Evolutionary conservation across 2,329 filamentous ascomycete genomes (phyloP).

Genomic region (Herpotrichia juniperi): DNA sequence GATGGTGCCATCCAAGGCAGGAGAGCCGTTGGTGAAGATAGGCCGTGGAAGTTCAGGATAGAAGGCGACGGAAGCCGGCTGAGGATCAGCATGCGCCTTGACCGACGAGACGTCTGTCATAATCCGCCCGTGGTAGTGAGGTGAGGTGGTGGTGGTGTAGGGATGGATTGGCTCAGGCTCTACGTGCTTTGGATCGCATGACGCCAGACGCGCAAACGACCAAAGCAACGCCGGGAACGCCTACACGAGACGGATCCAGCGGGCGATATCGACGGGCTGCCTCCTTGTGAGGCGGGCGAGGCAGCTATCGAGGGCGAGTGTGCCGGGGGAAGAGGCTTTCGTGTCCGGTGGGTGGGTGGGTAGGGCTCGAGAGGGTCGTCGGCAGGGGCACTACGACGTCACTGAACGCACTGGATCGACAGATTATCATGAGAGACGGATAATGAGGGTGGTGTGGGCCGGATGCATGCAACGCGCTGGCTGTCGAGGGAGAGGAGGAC

Average conservation of each 20-base stretch:
- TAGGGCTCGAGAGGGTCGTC: conserved; percentile 21
- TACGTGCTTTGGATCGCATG: conserved; percentile 49
- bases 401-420: conserved; percentile 17
- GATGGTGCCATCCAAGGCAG: conserved; percentile 50
- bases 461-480: conserved; percentile 31
- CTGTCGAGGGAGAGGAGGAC: conserved; percentile 20
- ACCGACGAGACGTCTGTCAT: conserved; percentile 52
- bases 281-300: conserved; percentile 12
- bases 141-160: conserved; percentile 25
- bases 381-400: conserved; percentile 27
- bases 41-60: conserved; percentile 36
- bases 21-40: conserved; percentile 43
- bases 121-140: conserved; percentile 41
- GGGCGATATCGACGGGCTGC: conserved; percentile 24
- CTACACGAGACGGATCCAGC: conserved; percentile 30
- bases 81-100: conserved; percentile 50
- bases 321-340: conserved; percentile 31
- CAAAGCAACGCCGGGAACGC: conserved; percentile 30
- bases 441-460: conserved; percentile 18
- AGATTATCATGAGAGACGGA: conserved; percentile 24
- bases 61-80: conserved; percentile 45
- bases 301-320: conserved; percentile 17
- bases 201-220: conserved; percentile 45
- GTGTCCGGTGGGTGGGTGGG: conserved; percentile 32
- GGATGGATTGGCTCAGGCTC: conserved; percentile 41